These are phyloP conservation scores for Leccinum fuscescens DNA, from an alignment of 1,284 basidiomycete species.

Conservation along the genomic window DNA sequence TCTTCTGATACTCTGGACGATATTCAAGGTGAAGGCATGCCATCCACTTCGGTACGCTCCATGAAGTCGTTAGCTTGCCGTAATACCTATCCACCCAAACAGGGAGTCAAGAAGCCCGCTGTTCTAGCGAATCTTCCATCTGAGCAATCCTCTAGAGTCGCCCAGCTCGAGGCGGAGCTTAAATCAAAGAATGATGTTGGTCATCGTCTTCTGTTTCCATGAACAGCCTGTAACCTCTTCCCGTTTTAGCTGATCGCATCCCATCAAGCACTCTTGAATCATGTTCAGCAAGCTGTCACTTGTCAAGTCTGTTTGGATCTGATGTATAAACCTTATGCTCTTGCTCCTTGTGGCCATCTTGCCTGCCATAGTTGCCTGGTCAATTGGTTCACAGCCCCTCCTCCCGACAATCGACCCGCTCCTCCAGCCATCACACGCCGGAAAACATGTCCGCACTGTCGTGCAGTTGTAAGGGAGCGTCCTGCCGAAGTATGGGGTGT, in stretches of 20 bases:
- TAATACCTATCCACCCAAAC: constrained; percentile 12
- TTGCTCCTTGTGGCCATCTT: constrained; percentile 73
- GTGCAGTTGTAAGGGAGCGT: constrained; percentile 55
- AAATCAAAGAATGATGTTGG: constrained; percentile 41
- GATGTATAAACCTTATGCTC: constrained; percentile 65
- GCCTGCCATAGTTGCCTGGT: constrained; percentile 69
- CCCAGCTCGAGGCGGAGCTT: constrained; percentile 43
- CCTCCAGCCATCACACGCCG: constrained; percentile 36
- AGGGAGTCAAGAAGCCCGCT: constrained; percentile 6
- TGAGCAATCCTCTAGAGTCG: constrained; percentile 27
- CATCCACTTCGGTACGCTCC: constrained; percentile 18
- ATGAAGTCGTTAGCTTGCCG: not conserved
- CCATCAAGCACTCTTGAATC: constrained; percentile 49
- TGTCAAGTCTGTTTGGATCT: constrained; percentile 76
- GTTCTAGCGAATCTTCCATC: not conserved
- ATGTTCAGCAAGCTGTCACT: constrained; percentile 59
- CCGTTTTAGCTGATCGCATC: constrained; percentile 41
- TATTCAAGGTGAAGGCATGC: constrained; percentile 1
- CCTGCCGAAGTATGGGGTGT: constrained; percentile 72
- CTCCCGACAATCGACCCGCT: constrained; percentile 23
- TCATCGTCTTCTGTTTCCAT: constrained; percentile 1
- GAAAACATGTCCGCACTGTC: constrained; percentile 77
- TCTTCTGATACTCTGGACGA: not conserved
- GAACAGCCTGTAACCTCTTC: constrained; percentile 2
- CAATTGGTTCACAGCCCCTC: constrained; percentile 65